A percentile compares a stretch with the other conserved stretches of the same genome.
Conservation (phyloP, 1,284 basidiomycete species). For the Ceratobasidium theobromae region DNA sequence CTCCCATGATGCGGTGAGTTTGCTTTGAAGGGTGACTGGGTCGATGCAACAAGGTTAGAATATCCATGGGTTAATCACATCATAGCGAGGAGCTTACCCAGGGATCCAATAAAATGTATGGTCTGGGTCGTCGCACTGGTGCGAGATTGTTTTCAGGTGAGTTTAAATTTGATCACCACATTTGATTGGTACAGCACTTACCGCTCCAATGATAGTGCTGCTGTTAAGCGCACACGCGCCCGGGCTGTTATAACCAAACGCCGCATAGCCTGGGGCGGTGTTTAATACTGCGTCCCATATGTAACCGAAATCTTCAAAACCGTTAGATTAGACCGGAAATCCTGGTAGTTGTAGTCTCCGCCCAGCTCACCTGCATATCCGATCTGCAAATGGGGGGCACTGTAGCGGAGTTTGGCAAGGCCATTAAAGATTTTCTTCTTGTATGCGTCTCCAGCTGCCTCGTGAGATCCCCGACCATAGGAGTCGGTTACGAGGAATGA, state of each 20-base stretch:
- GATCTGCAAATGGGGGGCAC: slow-evolving; percentile 43
- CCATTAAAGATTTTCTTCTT: slow-evolving; percentile 48
- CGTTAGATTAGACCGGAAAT: background rate
- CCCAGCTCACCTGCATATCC: slow-evolving; percentile 45
- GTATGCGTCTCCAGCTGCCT: slow-evolving; percentile 48
- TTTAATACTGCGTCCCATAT: slow-evolving; percentile 53
- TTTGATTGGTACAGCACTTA: background rate
- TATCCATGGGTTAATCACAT: background rate
- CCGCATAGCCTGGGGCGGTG: slow-evolving; percentile 47
- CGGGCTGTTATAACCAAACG: slow-evolving; percentile 52
- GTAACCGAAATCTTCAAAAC: slow-evolving; percentile 43
- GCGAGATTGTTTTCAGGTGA: background rate
- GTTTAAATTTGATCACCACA: background rate
- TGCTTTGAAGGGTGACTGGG: slow-evolving; percentile 30
- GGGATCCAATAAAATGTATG: slow-evolving; percentile 34
- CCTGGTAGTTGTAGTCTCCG: too few relatives aligned
- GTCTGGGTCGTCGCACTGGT: slow-evolving; percentile 28
- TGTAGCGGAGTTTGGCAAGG: slow-evolving; percentile 40
- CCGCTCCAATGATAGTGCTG: slow-evolving; percentile 29
- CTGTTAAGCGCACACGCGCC: slow-evolving; percentile 43
- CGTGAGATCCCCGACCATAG: slow-evolving; percentile 50
- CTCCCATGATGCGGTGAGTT: slow-evolving; percentile 33
- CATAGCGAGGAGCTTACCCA: background rate
- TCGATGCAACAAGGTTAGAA: background rate
- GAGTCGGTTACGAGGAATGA: slow-evolving; percentile 53